phyloP scores from a whole-genome alignment of 2,329 filamentous ascomycete genomes.

The Alternaria metachromatica region DNA sequence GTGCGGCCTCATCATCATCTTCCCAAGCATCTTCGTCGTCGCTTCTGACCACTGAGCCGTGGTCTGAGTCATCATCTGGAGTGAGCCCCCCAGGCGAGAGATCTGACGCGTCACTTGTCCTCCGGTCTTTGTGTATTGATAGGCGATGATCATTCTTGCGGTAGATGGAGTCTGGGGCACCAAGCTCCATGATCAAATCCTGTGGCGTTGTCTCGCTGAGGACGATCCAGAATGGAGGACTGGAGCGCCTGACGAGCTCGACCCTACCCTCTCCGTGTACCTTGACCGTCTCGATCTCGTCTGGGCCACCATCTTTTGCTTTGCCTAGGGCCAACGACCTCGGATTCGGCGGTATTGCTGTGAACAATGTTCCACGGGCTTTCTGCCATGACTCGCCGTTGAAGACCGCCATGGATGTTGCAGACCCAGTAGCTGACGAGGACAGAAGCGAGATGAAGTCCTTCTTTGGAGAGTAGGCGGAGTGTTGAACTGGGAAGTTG shows the following conservation, averaged over 20 bases:
- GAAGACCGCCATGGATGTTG: slow-evolving; percentile 89
- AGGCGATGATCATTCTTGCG: slow-evolving; percentile 88
- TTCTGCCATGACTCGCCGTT: slow-evolving; percentile 90
- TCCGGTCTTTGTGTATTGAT: slow-evolving; percentile 71
- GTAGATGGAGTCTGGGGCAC: slow-evolving; percentile 92
- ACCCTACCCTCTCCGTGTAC: slow-evolving; percentile 80
- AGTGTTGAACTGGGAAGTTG: slow-evolving; percentile 78
- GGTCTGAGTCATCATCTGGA: slow-evolving; percentile 44
- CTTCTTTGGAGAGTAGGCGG: slow-evolving; percentile 74
- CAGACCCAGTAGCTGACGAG: slow-evolving; percentile 75
- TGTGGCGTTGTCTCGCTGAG: slow-evolving; percentile 90
- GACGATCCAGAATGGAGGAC: slow-evolving; percentile 70
- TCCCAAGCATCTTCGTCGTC: slow-evolving; percentile 56
- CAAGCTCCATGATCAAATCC: slow-evolving; percentile 87
- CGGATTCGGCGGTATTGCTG: slow-evolving; percentile 73
- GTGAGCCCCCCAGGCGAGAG: slow-evolving; percentile 36
- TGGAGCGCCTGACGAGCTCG: slow-evolving; percentile 76
- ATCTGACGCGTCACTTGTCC: slow-evolving; percentile 46
- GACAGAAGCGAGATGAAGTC: slow-evolving; percentile 89
- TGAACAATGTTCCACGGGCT: slow-evolving; percentile 78
- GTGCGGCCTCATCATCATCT: slow-evolving; percentile 53
- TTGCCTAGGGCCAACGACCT: slow-evolving; percentile 71
- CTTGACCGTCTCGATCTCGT: slow-evolving; percentile 82
- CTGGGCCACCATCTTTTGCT: slow-evolving; percentile 79
- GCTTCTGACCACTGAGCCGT: slow-evolving; percentile 41